Evolutionary conservation across 1,284 basidiomycete genomes (phyloP).

Genomic region (Macrocystidia cucumis): DNA sequence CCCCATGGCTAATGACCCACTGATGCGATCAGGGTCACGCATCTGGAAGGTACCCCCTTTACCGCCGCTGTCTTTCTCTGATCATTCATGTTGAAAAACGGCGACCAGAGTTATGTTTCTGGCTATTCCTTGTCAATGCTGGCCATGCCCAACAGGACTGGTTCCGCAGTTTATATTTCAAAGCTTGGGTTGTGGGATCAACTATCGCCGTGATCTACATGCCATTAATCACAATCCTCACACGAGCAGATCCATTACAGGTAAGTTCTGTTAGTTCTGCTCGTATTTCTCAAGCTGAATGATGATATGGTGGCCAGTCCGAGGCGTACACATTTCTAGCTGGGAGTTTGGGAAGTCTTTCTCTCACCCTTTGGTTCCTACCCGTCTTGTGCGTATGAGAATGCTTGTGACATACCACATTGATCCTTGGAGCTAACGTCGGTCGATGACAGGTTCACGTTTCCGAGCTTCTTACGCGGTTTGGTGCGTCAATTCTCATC

Average conservation of each 20-base stretch:
- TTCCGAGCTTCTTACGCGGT: slow-evolving; percentile 54
- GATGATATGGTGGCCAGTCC: slow-evolving; percentile 29
- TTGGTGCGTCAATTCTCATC: slow-evolving; percentile 34
- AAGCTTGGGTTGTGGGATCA: slow-evolving; percentile 60
- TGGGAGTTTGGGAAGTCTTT: slow-evolving; percentile 60
- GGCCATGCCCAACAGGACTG: slow-evolving; percentile 56
- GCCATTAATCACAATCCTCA: slow-evolving; percentile 59
- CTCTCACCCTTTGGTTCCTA: slow-evolving; percentile 60
- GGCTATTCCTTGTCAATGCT: slow-evolving; percentile 70
- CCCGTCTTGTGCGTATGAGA: slow-evolving; percentile 48
- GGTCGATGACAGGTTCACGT: slow-evolving; percentile 39
- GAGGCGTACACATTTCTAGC: slow-evolving; percentile 63
- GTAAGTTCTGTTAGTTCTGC: slow-evolving; percentile 25
- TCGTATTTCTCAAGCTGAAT: not conserved
- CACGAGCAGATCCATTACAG: slow-evolving; percentile 46
- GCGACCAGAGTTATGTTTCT: slow-evolving; percentile 70
- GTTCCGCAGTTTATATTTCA: slow-evolving; percentile 71
- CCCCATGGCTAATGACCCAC: slow-evolving; percentile 1
- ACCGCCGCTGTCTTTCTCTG: too few species aligned
- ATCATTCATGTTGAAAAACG: slow-evolving; percentile 8
- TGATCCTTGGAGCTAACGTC: slow-evolving; percentile 9
- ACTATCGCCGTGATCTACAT: slow-evolving; percentile 52
- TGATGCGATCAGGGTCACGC: slow-evolving; percentile 47
- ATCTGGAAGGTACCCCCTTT: slow-evolving; percentile 54
- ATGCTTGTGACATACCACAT: slow-evolving; percentile 24